Percentiles rank a stretch among this genome's conserved stretches.
phyloP scores from a whole-genome alignment of 805 yeast species.

The Metschnikowia gruessii region DNA sequence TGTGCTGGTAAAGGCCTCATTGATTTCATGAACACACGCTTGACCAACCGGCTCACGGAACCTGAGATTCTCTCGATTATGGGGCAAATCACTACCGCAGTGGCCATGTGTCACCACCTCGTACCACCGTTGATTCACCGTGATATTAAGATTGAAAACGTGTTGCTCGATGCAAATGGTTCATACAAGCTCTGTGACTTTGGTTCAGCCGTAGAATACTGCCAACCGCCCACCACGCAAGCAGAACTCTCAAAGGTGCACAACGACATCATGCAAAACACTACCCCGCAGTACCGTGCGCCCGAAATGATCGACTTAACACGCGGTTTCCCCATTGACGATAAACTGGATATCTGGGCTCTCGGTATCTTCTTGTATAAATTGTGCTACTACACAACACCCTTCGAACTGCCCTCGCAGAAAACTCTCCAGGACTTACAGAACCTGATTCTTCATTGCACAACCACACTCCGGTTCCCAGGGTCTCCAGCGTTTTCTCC shows the following conservation, averaged over 20 bases:
- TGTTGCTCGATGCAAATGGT: constrained; percentile 56
- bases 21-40: constrained; percentile 73
- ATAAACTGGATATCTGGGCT: constrained; percentile 86
- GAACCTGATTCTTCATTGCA: constrained; percentile 56
- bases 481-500: constrained; percentile 51
- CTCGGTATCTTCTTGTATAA: constrained; percentile 75
- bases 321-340: constrained; percentile 69
- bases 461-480: constrained; percentile 42
- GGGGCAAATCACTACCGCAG: constrained; percentile 69
- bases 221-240: constrained; percentile 59
- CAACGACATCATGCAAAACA: constrained; percentile 70
- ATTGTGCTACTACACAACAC: constrained; percentile 77
- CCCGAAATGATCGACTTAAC: constrained; percentile 82
- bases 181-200: constrained; percentile 75
- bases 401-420: constrained; percentile 59
- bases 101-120: constrained; percentile 73
- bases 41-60: constrained; percentile 64
- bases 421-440: constrained; percentile 45
- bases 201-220: constrained; percentile 70
- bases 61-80: constrained; percentile 64
- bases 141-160: constrained; percentile 82
- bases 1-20: constrained; percentile 74
- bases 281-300: constrained; percentile 81
- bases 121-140: constrained; percentile 71
- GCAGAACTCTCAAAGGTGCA: constrained; percentile 59